phyloP scores from a whole-genome alignment of 228 moss, liverwort and hornwort species.

The Sphagnum magellanicum region DNA sequence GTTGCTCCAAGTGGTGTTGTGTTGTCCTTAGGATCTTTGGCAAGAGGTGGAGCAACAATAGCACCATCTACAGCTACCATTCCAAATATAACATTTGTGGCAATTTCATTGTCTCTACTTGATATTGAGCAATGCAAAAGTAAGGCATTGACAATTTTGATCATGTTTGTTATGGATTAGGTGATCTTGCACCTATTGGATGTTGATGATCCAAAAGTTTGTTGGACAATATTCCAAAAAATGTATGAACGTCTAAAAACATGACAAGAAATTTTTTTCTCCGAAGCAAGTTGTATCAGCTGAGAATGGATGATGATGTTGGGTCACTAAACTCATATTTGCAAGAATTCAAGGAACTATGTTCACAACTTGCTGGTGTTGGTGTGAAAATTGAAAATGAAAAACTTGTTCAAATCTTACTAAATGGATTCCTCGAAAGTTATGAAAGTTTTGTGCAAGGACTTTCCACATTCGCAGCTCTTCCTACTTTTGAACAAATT shows the following conservation, averaged over 20 bases:
- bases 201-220: not conserved
- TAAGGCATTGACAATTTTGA: not conserved
- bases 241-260: not conserved
- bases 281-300: no score
- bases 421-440: not conserved
- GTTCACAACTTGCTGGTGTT: no score
- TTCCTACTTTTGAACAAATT: not conserved
- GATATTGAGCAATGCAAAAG: not conserved
- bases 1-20: not conserved
- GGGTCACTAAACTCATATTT: not conserved
- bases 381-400: not conserved
- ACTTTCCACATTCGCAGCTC: not conserved
- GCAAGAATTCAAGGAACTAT: not conserved
- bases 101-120: not conserved
- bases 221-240: not conserved
- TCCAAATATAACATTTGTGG: no score
- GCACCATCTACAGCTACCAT: no score
- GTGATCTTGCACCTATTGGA: not conserved
- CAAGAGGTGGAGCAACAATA: no score
- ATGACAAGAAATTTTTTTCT: not conserved
- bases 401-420: not conserved
- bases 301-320: not conserved
- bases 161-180: constrained; percentile 1
- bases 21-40: no score
- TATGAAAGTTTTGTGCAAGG: not conserved